These are phyloP conservation scores for Bromus sterilis DNA, from an alignment of 176 grass and related monocot genomes.

Conservation along the genomic window DNA sequence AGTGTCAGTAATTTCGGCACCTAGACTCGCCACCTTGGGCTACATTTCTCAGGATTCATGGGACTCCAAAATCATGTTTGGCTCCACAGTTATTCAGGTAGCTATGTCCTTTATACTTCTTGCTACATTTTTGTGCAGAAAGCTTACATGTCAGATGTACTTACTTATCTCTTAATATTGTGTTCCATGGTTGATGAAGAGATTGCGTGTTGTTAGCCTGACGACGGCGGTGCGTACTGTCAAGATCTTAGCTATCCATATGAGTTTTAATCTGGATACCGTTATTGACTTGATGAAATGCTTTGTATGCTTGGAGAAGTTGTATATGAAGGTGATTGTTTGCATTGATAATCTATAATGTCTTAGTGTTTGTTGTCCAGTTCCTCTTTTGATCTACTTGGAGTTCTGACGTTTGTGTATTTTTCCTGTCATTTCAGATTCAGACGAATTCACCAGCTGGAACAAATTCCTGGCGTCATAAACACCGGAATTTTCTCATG, in stretches of 20 bases:
- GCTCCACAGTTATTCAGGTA: not conserved
- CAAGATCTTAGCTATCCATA: not conserved
- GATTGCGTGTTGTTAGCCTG: not conserved
- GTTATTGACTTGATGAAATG: constrained; percentile 1
- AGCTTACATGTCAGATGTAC: not conserved
- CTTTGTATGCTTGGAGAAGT: constrained; percentile 12
- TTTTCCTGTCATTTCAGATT: not conserved
- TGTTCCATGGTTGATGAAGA: not conserved
- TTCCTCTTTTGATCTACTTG: not conserved
- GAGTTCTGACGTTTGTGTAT: not conserved
- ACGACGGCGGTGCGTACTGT: not conserved
- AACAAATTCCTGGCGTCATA: not conserved
- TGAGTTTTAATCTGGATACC: not conserved
- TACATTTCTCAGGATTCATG: not conserved
- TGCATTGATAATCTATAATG: not conserved
- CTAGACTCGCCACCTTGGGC: not conserved
- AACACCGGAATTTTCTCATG: not conserved
- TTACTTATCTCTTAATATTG: not conserved
- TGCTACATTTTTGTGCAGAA: not conserved
- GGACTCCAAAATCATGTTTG: not conserved
- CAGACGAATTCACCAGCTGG: not conserved
- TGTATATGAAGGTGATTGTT: not conserved
- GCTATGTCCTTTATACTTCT: not conserved
- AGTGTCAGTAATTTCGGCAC: not conserved
- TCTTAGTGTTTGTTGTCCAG: not conserved